phyloP scores from a whole-genome alignment of 768 basidiomycete species.

The Rubroboletus pulcherrimus region DNA sequence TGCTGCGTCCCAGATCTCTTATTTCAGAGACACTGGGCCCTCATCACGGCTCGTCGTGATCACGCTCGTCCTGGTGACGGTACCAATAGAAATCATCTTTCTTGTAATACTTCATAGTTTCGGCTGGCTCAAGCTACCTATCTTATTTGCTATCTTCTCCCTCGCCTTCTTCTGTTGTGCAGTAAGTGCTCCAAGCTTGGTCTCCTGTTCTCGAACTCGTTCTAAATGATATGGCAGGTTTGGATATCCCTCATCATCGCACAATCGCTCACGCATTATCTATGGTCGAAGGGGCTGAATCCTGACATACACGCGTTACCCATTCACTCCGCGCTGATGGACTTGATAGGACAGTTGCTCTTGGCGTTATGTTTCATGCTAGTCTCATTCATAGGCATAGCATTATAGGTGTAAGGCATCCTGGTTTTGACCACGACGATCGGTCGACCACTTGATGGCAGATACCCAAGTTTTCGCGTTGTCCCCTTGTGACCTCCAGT shows the following conservation, averaged over 20 bases:
- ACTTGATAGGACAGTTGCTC: constrained; percentile 77
- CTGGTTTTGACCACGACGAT: not conserved
- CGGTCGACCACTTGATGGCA: not conserved
- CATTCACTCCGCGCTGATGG: constrained; percentile 84
- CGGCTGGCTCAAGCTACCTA: constrained; percentile 75
- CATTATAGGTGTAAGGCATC: constrained; percentile 4
- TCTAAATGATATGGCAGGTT: constrained; percentile 45
- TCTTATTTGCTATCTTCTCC: constrained; percentile 65
- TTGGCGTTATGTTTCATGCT: constrained; percentile 75
- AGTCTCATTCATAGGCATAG: constrained; percentile 43
- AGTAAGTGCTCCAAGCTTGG: constrained; percentile 44
- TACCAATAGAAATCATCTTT: constrained; percentile 81
- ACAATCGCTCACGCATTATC: constrained; percentile 59
- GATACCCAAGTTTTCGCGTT: not conserved
- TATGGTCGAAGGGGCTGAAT: constrained; percentile 77
- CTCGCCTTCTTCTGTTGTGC: constrained; percentile 71
- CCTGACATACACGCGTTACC: constrained; percentile 95
- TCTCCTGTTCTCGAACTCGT: not conserved
- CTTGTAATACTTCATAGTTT: constrained; percentile 58
- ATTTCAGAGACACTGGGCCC: constrained; percentile 16
- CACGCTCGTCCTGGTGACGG: constrained; percentile 68
- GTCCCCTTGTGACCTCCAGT: too few species aligned
- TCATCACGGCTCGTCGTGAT: constrained; percentile 54
- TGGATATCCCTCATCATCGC: constrained; percentile 66
- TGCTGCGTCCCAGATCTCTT: constrained; percentile 9